Conservation (phyloP, 169 alveolate species). For the Babesia ovata region DNA sequence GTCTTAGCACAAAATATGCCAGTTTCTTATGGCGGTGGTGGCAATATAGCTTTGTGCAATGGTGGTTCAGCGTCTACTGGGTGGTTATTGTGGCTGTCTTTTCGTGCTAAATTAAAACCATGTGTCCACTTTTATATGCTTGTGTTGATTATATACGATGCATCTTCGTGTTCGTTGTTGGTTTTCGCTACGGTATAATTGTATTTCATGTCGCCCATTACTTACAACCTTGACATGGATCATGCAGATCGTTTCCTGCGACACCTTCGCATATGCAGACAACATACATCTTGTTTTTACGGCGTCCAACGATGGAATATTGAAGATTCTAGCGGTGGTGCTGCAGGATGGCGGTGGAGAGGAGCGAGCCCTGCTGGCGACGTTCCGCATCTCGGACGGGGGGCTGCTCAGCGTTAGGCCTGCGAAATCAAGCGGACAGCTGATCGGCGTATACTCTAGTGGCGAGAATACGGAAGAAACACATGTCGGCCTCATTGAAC, state of each 20-base stretch:
- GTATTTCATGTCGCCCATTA: too few species aligned
- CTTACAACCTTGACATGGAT: too few species aligned
- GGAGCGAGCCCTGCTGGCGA: constrained; percentile 22
- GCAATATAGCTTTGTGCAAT: neutral
- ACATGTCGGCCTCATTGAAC: neutral
- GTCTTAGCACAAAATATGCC: neutral
- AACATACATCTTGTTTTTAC: constrained; percentile 23
- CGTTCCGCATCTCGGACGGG: constrained; percentile 2
- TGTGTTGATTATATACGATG: too few species aligned
- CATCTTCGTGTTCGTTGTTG: too few species aligned
- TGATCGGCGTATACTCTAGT: constrained; percentile 8
- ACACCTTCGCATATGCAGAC: constrained; percentile 21
- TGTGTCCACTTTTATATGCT: too few species aligned
- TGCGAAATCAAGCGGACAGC: constrained; percentile 20
- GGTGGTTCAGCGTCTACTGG: neutral
- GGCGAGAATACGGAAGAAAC: neutral
- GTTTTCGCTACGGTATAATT: too few species aligned
- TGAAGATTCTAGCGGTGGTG: constrained; percentile 10
- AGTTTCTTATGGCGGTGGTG: neutral
- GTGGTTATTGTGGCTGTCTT: too few species aligned
- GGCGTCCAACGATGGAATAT: constrained; percentile 56
- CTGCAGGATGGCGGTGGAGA: neutral
- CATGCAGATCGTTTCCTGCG: constrained; percentile 43
- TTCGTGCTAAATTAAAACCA: neutral
- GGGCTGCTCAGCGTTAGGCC: constrained; percentile 20